These are phyloP conservation scores for Sungouiella blattae DNA, from an alignment of 805 yeast genomes.

Conservation along the genomic window DNA sequence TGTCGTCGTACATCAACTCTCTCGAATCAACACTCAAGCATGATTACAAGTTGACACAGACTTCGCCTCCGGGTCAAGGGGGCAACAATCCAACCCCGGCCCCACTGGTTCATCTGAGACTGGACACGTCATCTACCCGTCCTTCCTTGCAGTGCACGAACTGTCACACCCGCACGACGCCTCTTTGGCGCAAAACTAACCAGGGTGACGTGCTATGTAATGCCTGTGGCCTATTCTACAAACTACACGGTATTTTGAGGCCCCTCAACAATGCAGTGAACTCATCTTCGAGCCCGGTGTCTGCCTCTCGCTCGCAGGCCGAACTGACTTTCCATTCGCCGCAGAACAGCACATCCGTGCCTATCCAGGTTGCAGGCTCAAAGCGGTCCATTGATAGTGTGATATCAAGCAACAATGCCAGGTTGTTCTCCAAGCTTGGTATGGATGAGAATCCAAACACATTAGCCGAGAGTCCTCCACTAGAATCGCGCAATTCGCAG, in stretches of 20 bases:
- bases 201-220: slow-evolving; percentile 43
- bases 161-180: slow-evolving; percentile 43
- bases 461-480: neutral
- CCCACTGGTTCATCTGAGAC: slow-evolving; percentile 10
- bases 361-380: neutral
- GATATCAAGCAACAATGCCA: slow-evolving; percentile 9
- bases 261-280: slow-evolving; percentile 26
- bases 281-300: neutral
- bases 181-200: slow-evolving; percentile 42
- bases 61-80: slow-evolving; percentile 1
- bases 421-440: slow-evolving; percentile 8
- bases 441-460: neutral
- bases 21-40: slow-evolving; percentile 34
- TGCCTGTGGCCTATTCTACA: slow-evolving; percentile 45
- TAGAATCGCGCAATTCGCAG: neutral
- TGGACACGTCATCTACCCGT: slow-evolving; percentile 9
- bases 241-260: slow-evolving; percentile 43
- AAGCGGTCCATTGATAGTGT: slow-evolving; percentile 10
- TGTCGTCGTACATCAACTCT: slow-evolving; percentile 37
- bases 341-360: neutral
- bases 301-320: neutral
- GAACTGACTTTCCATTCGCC: neutral
- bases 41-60: slow-evolving; percentile 16
- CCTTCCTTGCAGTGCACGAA: slow-evolving; percentile 34
- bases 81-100: slow-evolving; percentile 1